Evolutionary conservation across 2,329 filamentous ascomycete species (phyloP), one percentile per base, ranked within the genome.

Genomic region (Colletotrichum paranaense): DNA sequence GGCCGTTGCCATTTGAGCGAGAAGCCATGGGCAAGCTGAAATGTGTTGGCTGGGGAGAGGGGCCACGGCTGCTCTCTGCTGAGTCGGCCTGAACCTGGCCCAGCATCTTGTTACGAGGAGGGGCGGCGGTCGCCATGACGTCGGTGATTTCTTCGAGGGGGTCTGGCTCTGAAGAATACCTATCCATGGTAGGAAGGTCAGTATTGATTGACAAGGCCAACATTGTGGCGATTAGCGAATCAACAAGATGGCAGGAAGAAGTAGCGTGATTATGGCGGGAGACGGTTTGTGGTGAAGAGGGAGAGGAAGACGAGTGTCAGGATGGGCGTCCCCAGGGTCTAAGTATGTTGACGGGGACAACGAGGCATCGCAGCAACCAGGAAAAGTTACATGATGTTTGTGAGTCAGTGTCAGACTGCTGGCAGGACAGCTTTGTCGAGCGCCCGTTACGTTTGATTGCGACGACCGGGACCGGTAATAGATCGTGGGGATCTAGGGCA

Each of bases 31-130:
- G 92, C 26, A 95, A 88, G 78, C 90, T 93, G 82, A 98, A 88
- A 82, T 98, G 94, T 71, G 94, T 95, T 30, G 95, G 95, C 81
- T 97, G 94, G 28, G 95, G 95, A 68, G 95, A 98, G 28, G 95
- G 94, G 75, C 93, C 90, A 69, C 94, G 91, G 79, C 83, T 86
- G 49, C 78, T 77, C n/a, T 84, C 78, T 38, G 80, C 77, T 62
- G 86, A 82, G 63, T 82, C 76, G 62, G 79, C 80, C 78, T 85
- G 84, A 68, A 87, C 74, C 73, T 83, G 81, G 72, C 81, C 82
- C 77, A 88, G 72, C 76, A 82, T 76, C 81, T 86, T 86, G 76
- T 84, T 82, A 67, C 81, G 80, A 73, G 80, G 78, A 65, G 79
- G 76, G 59, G 79, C 78, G 38, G 79, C 76, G 77, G 80, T 76